Conservation (phyloP, 257 asterid species). For the Ehretia macrophylla region DNA sequence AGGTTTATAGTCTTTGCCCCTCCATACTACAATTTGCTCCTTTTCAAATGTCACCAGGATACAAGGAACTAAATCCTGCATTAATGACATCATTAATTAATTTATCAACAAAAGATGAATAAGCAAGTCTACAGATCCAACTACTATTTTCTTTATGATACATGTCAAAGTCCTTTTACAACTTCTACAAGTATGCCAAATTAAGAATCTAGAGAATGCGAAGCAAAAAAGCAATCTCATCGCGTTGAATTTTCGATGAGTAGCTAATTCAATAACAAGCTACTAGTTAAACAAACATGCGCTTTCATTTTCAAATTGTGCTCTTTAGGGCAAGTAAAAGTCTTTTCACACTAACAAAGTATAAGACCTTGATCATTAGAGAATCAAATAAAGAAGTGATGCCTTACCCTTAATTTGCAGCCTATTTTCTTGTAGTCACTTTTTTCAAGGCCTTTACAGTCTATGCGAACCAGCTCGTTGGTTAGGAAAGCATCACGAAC, state of each 20-base stretch:
- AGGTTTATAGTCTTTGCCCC: conserved; percentile 70
- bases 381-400: not conserved
- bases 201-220: too few relatives aligned
- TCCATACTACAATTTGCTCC: conserved; percentile 92
- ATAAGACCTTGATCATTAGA: not conserved
- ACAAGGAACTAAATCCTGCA: conserved; percentile 87
- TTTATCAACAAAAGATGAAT: not conserved
- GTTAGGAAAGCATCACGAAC: conserved; percentile 83
- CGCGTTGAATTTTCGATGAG: too few relatives aligned
- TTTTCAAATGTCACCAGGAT: conserved; percentile 79
- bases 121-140: too few relatives aligned
- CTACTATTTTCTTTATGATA: too few relatives aligned
- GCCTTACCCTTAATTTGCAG: conserved; percentile 72
- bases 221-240: too few relatives aligned
- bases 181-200: too few relatives aligned
- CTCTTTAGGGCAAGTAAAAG: too few relatives aligned
- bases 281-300: too few relatives aligned
- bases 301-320: too few relatives aligned
- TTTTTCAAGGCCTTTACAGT: conserved; percentile 75
- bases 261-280: too few relatives aligned
- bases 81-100: conserved; percentile 2
- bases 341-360: too few relatives aligned
- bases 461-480: conserved; percentile 78
- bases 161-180: too few relatives aligned
- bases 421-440: conserved; percentile 93